A percentile compares a stretch with the other conserved stretches of the same genome.
phyloP scores from a whole-genome alignment of 108 stramenopile species.

The Fistulifera solaris region DNA sequence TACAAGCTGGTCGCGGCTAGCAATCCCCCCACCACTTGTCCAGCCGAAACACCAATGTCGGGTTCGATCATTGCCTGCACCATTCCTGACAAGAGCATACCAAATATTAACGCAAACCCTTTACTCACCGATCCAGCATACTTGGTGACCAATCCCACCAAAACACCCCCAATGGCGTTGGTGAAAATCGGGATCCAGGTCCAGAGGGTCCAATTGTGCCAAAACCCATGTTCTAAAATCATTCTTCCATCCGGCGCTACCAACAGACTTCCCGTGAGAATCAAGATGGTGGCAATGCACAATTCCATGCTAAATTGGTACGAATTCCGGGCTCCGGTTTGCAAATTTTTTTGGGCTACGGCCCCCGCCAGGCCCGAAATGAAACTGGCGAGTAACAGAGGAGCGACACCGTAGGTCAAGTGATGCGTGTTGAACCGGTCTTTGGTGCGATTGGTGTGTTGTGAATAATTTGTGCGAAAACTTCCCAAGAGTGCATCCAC shows the following conservation, averaged over 20 bases:
- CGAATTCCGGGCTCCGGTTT: conserved; percentile 62
- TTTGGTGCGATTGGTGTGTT: background rate
- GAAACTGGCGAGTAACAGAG: conserved; percentile 70
- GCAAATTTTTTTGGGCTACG: conserved; percentile 82
- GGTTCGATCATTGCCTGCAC: conserved; percentile 38
- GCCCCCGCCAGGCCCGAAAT: conserved; percentile 87
- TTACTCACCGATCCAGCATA: conserved; percentile 85
- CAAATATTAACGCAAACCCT: conserved; percentile 87
- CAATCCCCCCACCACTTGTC: conserved; percentile 57
- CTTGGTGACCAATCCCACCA: conserved; percentile 92
- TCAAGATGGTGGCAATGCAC: conserved; percentile 46
- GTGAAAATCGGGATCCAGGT: conserved; percentile 82
- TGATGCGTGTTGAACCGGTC: conserved; percentile 25
- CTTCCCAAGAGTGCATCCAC: background rate
- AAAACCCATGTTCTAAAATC: conserved; percentile 59
- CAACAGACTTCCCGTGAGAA: conserved; percentile 38
- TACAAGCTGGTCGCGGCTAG: conserved; percentile 71
- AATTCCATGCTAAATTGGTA: conserved; percentile 86
- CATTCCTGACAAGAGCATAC: conserved; percentile 65
- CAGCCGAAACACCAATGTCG: conserved; percentile 34
- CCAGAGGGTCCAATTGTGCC: conserved; percentile 56
- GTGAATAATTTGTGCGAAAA: background rate
- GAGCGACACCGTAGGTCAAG: conserved; percentile 69
- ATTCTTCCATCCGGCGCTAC: conserved; percentile 49
- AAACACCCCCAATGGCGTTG: conserved; percentile 81